Evolutionary conservation across 208 protist species (phyloP), one percentile per base, ranked within the genome.

Genomic region (Wallacemonas collosoma): DNA sequence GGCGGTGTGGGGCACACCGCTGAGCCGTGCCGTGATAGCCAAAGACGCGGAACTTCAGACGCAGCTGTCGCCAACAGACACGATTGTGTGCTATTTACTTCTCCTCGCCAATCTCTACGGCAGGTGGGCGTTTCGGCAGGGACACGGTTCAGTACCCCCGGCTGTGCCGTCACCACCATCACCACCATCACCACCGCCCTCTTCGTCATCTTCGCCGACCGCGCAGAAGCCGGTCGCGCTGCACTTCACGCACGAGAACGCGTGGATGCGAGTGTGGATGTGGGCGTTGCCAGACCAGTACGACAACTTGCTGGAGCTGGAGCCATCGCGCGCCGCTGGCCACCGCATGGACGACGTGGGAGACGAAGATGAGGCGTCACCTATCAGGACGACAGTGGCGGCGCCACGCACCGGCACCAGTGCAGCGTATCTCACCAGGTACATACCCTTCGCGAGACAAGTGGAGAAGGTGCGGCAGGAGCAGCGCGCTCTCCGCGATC

Each of bases 271-370:
- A 45, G 58, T 53, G 67, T 96, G 91, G 89, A 69, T 96, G 55
- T 68, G 74, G 39, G 79, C 78, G 2, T 75, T 96, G 66, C 91
- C 91, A 36, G 40, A 64, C 8, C 75, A 76, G 61, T 94, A 93
- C 70, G 86, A 96, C 73, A 96, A 96, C 75, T 79, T 94, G 44
- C 80, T 96, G 12, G 91, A 96, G 73, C 80, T 96, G 8, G 55
- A 60, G 39, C 69, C 62, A 4, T 11, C 43, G 17, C 62, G 51
- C 53, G 15, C 44, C 48, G 39, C 41, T 26, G 26, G 26, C 26
- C 26, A 26, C 26, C 26, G 26, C 26, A 26, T 26, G 26, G 26
- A 26, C 26, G 26, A 26, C 26, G 26, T 26, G 26, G 26, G 26
- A 26, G 26, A 26, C 26, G 26, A 26, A 0, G 26, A 26, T 26